phyloP scores from a whole-genome alignment of 768 basidiomycete species.

The Naganishia friedmannii region DNA sequence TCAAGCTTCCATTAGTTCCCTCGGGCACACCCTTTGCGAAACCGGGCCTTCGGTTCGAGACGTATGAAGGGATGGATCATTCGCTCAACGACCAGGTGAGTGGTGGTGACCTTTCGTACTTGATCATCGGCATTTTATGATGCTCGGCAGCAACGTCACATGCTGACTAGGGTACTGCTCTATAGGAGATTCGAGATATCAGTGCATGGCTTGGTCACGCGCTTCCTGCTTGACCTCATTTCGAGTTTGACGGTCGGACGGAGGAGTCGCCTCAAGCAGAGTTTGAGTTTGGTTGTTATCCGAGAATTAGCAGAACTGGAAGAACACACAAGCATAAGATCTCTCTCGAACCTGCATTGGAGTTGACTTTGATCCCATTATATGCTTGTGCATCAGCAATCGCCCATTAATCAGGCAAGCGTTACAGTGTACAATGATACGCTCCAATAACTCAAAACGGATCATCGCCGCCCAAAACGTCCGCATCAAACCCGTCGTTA shows the following conservation, averaged over 20 bases:
- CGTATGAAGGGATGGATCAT: slow-evolving; percentile 69
- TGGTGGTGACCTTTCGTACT: not conserved
- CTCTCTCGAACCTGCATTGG: too few species aligned
- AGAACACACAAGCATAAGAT: too few species aligned
- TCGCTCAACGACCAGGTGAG: slow-evolving; percentile 52
- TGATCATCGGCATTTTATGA: not conserved
- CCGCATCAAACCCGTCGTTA: slow-evolving; percentile 25
- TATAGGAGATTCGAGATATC: not conserved
- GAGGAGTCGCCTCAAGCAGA: too few species aligned
- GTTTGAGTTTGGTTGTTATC: too few species aligned
- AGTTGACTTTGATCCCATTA: too few species aligned
- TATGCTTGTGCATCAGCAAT: too few species aligned
- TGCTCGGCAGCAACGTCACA: too few species aligned
- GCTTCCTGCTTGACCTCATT: not conserved
- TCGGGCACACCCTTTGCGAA: slow-evolving; percentile 37
- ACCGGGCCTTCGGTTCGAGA: slow-evolving; percentile 65
- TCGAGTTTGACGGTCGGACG: too few species aligned
- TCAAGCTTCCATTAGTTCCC: slow-evolving; percentile 56
- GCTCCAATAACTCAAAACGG: not conserved
- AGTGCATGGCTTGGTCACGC: slow-evolving; percentile 1
- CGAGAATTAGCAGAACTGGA: too few species aligned
- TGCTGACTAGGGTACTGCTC: too few species aligned
- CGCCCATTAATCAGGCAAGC: too few species aligned
- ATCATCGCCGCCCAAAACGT: slow-evolving; percentile 25
- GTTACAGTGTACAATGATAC: too few species aligned